phyloP scores from a whole-genome alignment of 805 yeast genomes.

The Candida fluviatilis region DNA sequence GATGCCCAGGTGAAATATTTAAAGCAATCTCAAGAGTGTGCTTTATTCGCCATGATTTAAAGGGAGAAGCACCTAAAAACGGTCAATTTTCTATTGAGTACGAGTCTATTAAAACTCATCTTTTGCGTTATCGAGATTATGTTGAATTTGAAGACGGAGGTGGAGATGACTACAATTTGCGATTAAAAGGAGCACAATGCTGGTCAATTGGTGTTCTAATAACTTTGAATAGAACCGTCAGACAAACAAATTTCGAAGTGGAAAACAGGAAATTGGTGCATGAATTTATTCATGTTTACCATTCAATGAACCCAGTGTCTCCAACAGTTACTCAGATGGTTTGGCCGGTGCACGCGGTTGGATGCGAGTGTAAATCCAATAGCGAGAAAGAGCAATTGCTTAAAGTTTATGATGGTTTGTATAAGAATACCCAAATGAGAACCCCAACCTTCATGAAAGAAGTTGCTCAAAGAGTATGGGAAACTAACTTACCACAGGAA shows the following conservation, averaged over 20 bases:
- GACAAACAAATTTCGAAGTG: conserved; percentile 21
- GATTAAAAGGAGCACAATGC: conserved; percentile 52
- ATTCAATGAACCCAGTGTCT: conserved; percentile 40
- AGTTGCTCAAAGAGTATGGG: conserved; percentile 46
- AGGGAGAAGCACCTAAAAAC: conserved; percentile 5
- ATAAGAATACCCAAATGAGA: conserved; percentile 51
- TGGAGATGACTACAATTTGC: conserved; percentile 29
- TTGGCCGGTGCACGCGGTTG: conserved; percentile 55
- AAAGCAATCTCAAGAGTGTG: conserved; percentile 44
- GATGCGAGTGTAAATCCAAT: conserved; percentile 36
- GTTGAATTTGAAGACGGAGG: conserved; percentile 20
- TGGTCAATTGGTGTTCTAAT: conserved; percentile 45
- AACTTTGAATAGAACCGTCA: conserved; percentile 22
- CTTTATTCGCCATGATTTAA: conserved; percentile 24
- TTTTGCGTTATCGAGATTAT: conserved; percentile 47
- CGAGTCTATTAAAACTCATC: conserved; percentile 26
- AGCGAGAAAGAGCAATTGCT: conserved; percentile 27
- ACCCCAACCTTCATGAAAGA: conserved; percentile 41
- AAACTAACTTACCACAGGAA: conserved; percentile 38
- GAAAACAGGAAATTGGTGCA: conserved; percentile 26
- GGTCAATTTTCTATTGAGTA: conserved; percentile 17
- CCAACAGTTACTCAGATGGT: conserved; percentile 59
- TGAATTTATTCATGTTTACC: conserved; percentile 48
- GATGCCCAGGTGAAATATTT: conserved; percentile 59
- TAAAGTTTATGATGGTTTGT: conserved; percentile 37